These are phyloP conservation scores for Mycena alexandri DNA, from an alignment of 768 basidiomycete species.

Conservation along the genomic window DNA sequence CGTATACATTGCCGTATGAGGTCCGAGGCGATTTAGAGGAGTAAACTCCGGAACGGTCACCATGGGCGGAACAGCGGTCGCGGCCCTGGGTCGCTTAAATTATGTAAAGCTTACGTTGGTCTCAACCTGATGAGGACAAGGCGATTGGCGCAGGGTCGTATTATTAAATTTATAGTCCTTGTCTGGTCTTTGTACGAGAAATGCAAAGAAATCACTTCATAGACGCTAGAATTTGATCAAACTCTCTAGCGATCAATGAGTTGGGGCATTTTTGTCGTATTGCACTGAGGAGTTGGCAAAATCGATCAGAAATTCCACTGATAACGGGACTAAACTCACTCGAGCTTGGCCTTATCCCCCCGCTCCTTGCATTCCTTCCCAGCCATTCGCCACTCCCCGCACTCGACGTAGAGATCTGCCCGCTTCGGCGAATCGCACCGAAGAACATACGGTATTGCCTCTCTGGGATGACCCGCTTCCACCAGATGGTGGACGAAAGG, in stretches of 20 bases:
- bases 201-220: constrained; percentile 72
- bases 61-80: constrained; percentile 14
- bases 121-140: too few species aligned
- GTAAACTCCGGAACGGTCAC: not conserved
- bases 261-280: constrained; percentile 83
- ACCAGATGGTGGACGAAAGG: constrained; percentile 87
- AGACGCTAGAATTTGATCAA: constrained; percentile 71
- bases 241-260: constrained; percentile 81
- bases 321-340: constrained; percentile 66
- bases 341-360: constrained; percentile 84
- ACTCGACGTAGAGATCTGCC: constrained; percentile 89
- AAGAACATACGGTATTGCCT: constrained; percentile 83
- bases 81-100: too few species aligned
- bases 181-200: too few species aligned
- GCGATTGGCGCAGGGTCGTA: not conserved
- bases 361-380: constrained; percentile 92
- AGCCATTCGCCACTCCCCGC: constrained; percentile 91
- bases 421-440: constrained; percentile 88
- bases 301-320: constrained; percentile 21
- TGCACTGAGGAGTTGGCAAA: constrained; percentile 60
- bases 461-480: constrained; percentile 77
- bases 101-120: not conserved
- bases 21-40: constrained; percentile 28
- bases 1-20: constrained; percentile 2
- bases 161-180: not conserved